These are phyloP conservation scores for Parmelia sp. DNA, from an alignment of 495 filamentous ascomycete species.

Conservation along the genomic window DNA sequence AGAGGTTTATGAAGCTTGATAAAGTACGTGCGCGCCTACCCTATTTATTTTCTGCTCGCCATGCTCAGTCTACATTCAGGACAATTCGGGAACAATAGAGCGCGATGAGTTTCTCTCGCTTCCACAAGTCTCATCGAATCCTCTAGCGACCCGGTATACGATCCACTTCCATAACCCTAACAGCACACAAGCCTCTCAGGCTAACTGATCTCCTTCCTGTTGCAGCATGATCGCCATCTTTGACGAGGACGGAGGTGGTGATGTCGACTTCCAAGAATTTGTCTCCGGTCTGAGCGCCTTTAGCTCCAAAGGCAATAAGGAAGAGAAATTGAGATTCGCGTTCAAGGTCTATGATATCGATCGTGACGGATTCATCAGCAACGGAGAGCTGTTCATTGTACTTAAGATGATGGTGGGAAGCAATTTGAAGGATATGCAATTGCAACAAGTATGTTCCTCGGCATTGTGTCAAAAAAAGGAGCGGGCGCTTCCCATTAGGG, in stretches of 20 bases:
- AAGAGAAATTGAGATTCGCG: conserved; percentile 94
- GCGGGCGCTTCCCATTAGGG: neutral
- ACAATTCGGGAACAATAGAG: conserved; percentile 96
- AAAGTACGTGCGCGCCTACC: conserved; percentile 54
- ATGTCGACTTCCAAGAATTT: conserved; percentile 99
- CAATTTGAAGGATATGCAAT: conserved; percentile 97
- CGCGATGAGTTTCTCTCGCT: conserved; percentile 97
- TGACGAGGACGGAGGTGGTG: conserved; percentile 95
- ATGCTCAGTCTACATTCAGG: conserved; percentile 45
- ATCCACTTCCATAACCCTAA: neutral
- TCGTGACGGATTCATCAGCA: conserved; percentile 96
- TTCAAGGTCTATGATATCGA: conserved; percentile 99
- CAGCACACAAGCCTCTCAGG: neutral
- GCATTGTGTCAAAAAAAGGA: neutral
- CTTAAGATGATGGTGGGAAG: conserved; percentile 99
- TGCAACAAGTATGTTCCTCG: conserved; percentile 63
- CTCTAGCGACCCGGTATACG: conserved; percentile 78
- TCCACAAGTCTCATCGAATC: conserved; percentile 96
- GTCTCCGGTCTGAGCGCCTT: conserved; percentile 93
- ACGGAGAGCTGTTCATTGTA: conserved; percentile 98
- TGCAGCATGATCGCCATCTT: conserved; percentile 97
- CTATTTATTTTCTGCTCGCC: neutral
- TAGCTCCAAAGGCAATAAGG: conserved; percentile 96
- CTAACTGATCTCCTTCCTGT: conserved; percentile 1
- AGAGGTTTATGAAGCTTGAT: conserved; percentile 98